Conservation (phyloP, 2,329 filamentous ascomycete genomes). For the Nothomitra cinnamomea region DNA sequence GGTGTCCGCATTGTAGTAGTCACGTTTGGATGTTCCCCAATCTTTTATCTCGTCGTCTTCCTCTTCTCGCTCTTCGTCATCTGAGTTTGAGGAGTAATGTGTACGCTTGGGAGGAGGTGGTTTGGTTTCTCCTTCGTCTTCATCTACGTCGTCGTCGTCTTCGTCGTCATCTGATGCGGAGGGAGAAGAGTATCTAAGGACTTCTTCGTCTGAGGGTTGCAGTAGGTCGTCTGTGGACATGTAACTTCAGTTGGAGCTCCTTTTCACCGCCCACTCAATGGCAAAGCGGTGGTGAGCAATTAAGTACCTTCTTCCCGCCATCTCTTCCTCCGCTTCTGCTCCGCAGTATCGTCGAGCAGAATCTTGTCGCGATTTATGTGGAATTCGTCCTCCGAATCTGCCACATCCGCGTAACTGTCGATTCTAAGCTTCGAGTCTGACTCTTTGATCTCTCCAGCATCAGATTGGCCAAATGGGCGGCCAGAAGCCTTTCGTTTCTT, state of each 20-base stretch:
- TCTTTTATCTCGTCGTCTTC: slow-evolving; percentile 45
- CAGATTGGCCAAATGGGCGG: slow-evolving; percentile 21
- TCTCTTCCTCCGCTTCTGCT: slow-evolving; percentile 59
- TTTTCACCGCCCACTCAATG: neutral
- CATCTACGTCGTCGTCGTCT: slow-evolving; percentile 20
- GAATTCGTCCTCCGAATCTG: slow-evolving; percentile 89
- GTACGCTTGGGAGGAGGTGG: slow-evolving; percentile 12
- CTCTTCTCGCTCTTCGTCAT: slow-evolving; percentile 34
- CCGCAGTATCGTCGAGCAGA: slow-evolving; percentile 63
- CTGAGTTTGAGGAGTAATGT: slow-evolving; percentile 12
- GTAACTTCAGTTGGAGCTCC: neutral
- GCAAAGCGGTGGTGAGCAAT: neutral
- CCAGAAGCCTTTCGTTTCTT: slow-evolving; percentile 56
- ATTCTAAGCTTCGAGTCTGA: slow-evolving; percentile 37
- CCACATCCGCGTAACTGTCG: slow-evolving; percentile 61
- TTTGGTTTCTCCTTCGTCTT: slow-evolving; percentile 17
- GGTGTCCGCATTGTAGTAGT: slow-evolving; percentile 82
- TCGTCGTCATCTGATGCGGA: slow-evolving; percentile 30
- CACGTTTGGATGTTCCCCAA: slow-evolving; percentile 77
- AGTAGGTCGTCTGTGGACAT: slow-evolving; percentile 33
- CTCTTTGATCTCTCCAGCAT: slow-evolving; percentile 18
- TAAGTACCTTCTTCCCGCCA: slow-evolving; percentile 44
- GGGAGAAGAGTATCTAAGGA: slow-evolving; percentile 31
- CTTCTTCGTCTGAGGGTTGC: slow-evolving; percentile 45
- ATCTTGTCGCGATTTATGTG: slow-evolving; percentile 76